A percentile compares a stretch with the other conserved stretches of the same genome.
phyloP scores from a whole-genome alignment of 2,329 filamentous ascomycete species.

The Endocalyx cinctus region DNA sequence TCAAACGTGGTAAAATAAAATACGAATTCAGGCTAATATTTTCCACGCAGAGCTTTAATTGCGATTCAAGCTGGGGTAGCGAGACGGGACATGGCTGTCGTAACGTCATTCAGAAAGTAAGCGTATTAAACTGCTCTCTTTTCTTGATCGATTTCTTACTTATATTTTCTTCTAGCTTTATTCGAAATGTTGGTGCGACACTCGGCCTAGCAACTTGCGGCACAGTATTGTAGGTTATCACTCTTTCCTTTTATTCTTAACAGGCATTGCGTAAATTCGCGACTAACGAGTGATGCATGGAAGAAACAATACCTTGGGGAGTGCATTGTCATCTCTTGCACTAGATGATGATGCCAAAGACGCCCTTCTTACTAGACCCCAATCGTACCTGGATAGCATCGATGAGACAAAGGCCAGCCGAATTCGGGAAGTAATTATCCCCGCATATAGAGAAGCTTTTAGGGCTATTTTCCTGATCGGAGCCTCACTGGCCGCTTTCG shows the following conservation, averaged over 20 bases:
- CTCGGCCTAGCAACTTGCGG: conserved; percentile 35
- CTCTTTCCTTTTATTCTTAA: no score
- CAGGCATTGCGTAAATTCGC: no score
- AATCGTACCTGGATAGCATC: conserved; percentile 26
- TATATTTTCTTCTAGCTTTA: conserved; percentile 24
- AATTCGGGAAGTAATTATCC: conserved; percentile 28
- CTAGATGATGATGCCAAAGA: conserved; percentile 17
- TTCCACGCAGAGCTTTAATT: conserved; percentile 35
- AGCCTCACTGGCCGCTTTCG: conserved; percentile 29
- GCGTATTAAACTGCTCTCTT: no score
- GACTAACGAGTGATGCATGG: background rate
- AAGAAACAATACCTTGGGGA: conserved; percentile 34
- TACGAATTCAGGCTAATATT: conserved; percentile 5
- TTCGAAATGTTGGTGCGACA: conserved; percentile 35
- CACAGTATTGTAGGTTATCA: conserved; percentile 33
- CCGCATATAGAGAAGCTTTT: conserved; percentile 32
- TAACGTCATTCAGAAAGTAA: conserved; percentile 40
- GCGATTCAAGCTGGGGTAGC: conserved; percentile 53
- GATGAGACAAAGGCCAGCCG: conserved; percentile 24
- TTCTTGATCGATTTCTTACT: no score
- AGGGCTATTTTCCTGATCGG: conserved; percentile 34
- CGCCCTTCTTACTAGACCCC: conserved; percentile 29
- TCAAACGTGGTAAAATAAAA: no score
- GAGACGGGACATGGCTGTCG: conserved; percentile 38
- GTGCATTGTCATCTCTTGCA: conserved; percentile 21